These are phyloP conservation scores for Dalbergia oliveri DNA, from an alignment of 306 rosid genomes.

Conservation along the genomic window DNA sequence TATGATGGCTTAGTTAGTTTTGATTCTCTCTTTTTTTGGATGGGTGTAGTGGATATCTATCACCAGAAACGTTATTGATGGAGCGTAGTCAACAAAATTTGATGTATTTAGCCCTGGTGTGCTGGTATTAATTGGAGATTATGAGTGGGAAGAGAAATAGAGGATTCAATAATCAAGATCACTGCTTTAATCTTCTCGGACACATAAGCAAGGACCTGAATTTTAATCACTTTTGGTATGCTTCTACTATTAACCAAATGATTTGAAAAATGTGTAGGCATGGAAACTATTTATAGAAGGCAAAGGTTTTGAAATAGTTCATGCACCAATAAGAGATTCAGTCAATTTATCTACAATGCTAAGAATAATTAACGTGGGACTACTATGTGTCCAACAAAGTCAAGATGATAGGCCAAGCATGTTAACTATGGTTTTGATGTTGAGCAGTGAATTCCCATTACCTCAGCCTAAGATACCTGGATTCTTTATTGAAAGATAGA, in stretches of 20 bases:
- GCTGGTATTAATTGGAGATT: not conserved
- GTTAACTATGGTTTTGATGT: not conserved
- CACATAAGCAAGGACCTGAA: not conserved
- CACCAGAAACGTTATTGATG: constrained; percentile 35
- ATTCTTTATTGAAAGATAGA: constrained; percentile 26
- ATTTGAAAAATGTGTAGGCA: not conserved
- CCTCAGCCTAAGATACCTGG: constrained; percentile 60
- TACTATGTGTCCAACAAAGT: not conserved
- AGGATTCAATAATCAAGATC: not conserved
- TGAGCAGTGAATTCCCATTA: not conserved
- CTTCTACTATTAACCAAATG: not conserved
- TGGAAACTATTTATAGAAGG: not conserved
- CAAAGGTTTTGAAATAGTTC: not conserved
- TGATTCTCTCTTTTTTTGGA: not conserved
- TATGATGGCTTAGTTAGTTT: not conserved
- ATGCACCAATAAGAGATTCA: not conserved
- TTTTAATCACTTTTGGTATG: too few species aligned
- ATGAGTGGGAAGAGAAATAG: not conserved
- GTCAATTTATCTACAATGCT: too few species aligned
- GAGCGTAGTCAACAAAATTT: constrained; percentile 27
- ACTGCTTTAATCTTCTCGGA: not conserved
- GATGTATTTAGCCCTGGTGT: not conserved
- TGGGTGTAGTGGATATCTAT: constrained; percentile 31
- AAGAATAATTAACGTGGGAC: not conserved
- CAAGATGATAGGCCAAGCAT: not conserved